These are phyloP conservation scores for Lentinus brumalis DNA, from an alignment of 768 basidiomycete species.

Conservation along the genomic window DNA sequence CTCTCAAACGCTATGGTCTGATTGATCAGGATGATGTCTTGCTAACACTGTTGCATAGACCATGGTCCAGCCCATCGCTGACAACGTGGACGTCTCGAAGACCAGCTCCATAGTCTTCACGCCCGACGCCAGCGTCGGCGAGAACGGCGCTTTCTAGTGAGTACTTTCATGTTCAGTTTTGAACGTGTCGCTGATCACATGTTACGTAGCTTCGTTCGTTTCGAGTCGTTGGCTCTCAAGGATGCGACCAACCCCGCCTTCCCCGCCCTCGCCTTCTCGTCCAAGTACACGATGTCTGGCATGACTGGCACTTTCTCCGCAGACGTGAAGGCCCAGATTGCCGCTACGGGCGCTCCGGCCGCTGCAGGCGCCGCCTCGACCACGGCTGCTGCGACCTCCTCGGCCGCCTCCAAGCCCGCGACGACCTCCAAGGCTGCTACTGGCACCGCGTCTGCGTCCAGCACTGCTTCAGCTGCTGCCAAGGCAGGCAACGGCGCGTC, in stretches of 20 bases:
- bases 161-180: slow-evolving; percentile 18
- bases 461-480: slow-evolving; percentile 3
- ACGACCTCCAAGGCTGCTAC: slow-evolving; percentile 1
- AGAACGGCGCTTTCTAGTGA: slow-evolving; percentile 58
- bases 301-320: slow-evolving; percentile 76
- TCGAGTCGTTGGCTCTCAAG: slow-evolving; percentile 59
- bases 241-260: slow-evolving; percentile 54
- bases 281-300: slow-evolving; percentile 69
- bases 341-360: slow-evolving; percentile 59
- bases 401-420: slow-evolving; percentile 9
- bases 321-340: slow-evolving; percentile 56
- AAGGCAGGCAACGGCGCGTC: slow-evolving; percentile 17
- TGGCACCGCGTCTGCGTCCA: slow-evolving; percentile 10
- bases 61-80: slow-evolving; percentile 51
- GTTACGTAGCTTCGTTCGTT: slow-evolving; percentile 68
- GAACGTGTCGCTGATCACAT: background rate
- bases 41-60: slow-evolving; percentile 44
- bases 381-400: slow-evolving; percentile 22
- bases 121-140: slow-evolving; percentile 53
- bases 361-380: slow-evolving; percentile 38
- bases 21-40: background rate
- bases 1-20: too few species aligned
- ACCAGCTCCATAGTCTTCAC: slow-evolving; percentile 51
- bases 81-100: slow-evolving; percentile 53
- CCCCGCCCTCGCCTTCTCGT: slow-evolving; percentile 73